Base-by-base conservation (phyloP, 2,329 filamentous ascomycete genomes). In the Xylaria polymorpha region DNA sequence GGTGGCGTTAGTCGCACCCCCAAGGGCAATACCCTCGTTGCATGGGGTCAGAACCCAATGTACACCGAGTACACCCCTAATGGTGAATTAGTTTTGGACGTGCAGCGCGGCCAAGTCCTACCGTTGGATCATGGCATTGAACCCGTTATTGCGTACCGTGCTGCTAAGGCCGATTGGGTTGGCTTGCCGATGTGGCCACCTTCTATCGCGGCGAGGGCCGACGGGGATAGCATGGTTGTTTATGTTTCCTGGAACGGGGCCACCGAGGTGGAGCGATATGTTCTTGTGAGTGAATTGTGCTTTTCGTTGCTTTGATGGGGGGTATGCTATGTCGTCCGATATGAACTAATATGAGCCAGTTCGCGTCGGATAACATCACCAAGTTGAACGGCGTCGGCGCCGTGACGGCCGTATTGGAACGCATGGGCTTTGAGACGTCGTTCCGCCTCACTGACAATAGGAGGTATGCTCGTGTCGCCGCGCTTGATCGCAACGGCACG, bases 31-130 rank as follows among this genome's bases (percentile, higher is more conserved):
- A 59, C 57, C 20, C 58, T 70, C 5, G 48, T 70, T n/a, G 68
- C 68, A 25, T 70, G 68, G 65, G 68, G 25, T 20, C 68, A 70
- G 65, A 70, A 70, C 29, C 68, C 68, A 6, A 68, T 65, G 61
- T 70, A 70, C n/a, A 70, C 68, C 18, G 68, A 70, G 25, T 59
- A 70, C 22, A 22, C 57, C 3, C 48, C 68, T 22, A 58, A 66
- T 25, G 68, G 68, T 10, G 68, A 70, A 29, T n/a, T 70, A 2
- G 68, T 63, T 1, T 68, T 70, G 68, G 68, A 70, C 39, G 55
- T 70, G 57, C 68, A 70, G 65, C 68, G 68, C 18, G 68, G 68
- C 6, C 68, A 65, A 29, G 68, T 70, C 20, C 18, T 68, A 12
- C 22, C 39, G n/a, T 10, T 70, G 10, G 68, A 70, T n/a, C 68